Base-by-base conservation (phyloP, 768 basidiomycete species). In the Dentipellis fragilis region DNA sequence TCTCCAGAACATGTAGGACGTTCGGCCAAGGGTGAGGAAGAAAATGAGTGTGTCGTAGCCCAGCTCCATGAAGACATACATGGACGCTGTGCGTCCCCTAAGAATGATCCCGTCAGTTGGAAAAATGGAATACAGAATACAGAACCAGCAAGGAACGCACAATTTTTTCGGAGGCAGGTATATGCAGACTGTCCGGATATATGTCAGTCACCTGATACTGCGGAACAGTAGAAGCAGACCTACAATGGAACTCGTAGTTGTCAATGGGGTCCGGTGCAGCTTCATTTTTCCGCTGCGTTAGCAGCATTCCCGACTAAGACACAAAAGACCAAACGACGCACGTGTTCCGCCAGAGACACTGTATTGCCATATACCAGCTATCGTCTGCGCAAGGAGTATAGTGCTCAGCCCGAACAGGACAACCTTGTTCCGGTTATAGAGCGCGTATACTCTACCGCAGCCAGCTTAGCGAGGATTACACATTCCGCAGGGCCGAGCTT, bases 51-150 rank as follows among this genome's bases (percentile, higher is more conserved):
- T 54, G 50, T 61, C 59, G 46, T 56, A 61, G 1, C 54, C 58
- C 11, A 61, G 59, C 47, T 59, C 58, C 59, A 54, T 56, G 42
- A 58, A 56, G 16, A 61, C 52, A 54, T 59, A 61, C 58, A 61
- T 56, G 5, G 38, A 54, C 35, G 59, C 54, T 10, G 56, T 19
- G 45, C 50, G 54, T 10, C 58, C 54, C 8, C 59, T 61, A 10
- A 36, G 19, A 40, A 47, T 6, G 6, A 29, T 29, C 6, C 29
- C 29, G 29, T 29, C 29, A 29, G 29, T 16, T 14, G 36, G 4
- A 47, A 8, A 12, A 5, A 23, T 14, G 40, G 23, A 56, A 34
- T 42, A n/a, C 17, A 10, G 16, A 21, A 34, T 6, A 12, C 17
- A 6, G n/a, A 21, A 1, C 34, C n/a, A 11, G 23, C 36, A 48